Evolutionary conservation across 108 stramenopile species (phyloP).

Genomic region (Halocafeteria seosinensis): DNA sequence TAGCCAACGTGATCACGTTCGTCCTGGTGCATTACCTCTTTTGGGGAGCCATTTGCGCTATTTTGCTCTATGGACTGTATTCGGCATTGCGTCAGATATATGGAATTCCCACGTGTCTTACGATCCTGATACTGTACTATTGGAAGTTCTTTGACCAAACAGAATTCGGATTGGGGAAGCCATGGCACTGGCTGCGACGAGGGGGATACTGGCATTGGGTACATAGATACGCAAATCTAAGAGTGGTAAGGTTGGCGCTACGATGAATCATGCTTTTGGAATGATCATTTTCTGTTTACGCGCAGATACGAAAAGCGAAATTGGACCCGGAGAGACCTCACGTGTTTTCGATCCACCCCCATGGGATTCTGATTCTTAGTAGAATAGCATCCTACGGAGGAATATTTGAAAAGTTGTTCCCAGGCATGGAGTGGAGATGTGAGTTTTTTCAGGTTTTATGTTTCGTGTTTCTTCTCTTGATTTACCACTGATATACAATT

Average conservation of each 20-base stretch:
- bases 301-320: not conserved
- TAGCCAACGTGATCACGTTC: too few species aligned
- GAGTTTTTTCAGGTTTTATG: too few species aligned
- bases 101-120: not conserved
- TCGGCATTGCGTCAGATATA: not conserved
- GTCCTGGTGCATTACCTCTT: not conserved
- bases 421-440: not conserved
- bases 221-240: not conserved
- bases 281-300: too few species aligned
- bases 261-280: too few species aligned
- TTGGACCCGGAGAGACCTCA: not conserved
- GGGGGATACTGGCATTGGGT: not conserved
- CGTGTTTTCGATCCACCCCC: not conserved
- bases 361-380: not conserved
- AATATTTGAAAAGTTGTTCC: not conserved
- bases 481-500: too few species aligned
- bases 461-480: too few species aligned
- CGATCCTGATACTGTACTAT: not conserved
- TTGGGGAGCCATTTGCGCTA: too few species aligned
- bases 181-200: not conserved
- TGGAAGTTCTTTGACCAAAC: not conserved
- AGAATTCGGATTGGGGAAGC: not conserved
- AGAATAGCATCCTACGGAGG: constrained; percentile 1
- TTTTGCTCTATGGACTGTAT: too few species aligned
- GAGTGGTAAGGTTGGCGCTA: too few species aligned